Evolutionary conservation across 2,329 filamentous ascomycete genomes (phyloP).

Genomic region (Scortechinia acanthostroma): DNA sequence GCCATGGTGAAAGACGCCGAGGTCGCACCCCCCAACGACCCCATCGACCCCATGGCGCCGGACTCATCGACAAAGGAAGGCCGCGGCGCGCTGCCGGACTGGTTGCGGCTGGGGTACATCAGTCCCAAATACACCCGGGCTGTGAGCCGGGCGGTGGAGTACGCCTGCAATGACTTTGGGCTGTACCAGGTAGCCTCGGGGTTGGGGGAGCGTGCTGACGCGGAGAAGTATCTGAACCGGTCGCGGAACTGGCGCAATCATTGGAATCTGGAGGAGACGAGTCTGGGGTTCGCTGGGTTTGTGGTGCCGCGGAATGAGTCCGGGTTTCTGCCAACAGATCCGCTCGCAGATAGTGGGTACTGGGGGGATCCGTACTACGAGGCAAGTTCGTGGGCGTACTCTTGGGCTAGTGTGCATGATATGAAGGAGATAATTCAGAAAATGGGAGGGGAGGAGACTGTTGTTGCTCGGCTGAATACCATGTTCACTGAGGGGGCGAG

Average conservation of each 20-base stretch:
- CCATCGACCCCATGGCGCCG: conserved; percentile 40
- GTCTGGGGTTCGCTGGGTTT: conserved; percentile 57
- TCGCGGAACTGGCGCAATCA: conserved; percentile 68
- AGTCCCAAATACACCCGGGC: conserved; percentile 53
- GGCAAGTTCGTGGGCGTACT: conserved; percentile 42
- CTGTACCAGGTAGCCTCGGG: conserved; percentile 58
- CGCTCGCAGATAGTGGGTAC: conserved; percentile 38
- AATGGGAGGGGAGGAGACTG: conserved; percentile 36
- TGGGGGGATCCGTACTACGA: conserved; percentile 44
- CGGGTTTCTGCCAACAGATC: conserved; percentile 33
- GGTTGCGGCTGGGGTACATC: conserved; percentile 58
- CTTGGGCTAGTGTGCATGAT: conserved; percentile 44
- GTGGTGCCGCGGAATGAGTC: conserved; percentile 48
- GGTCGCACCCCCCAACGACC: conserved; percentile 47
- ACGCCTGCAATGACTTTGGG: conserved; percentile 63
- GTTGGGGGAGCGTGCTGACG: conserved; percentile 38
- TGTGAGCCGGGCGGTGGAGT: conserved; percentile 60
- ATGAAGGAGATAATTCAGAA: conserved; percentile 33
- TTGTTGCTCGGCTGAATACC: conserved; percentile 39
- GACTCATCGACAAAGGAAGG: conserved; percentile 62
- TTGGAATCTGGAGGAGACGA: conserved; percentile 52
- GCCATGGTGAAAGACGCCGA: conserved; percentile 66
- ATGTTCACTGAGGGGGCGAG: conserved; percentile 27
- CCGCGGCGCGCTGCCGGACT: conserved; percentile 62
- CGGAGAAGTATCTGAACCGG: conserved; percentile 50